phyloP scores from a whole-genome alignment of 2,329 filamentous ascomycete species.

The Coniochaeta pulveracea region DNA sequence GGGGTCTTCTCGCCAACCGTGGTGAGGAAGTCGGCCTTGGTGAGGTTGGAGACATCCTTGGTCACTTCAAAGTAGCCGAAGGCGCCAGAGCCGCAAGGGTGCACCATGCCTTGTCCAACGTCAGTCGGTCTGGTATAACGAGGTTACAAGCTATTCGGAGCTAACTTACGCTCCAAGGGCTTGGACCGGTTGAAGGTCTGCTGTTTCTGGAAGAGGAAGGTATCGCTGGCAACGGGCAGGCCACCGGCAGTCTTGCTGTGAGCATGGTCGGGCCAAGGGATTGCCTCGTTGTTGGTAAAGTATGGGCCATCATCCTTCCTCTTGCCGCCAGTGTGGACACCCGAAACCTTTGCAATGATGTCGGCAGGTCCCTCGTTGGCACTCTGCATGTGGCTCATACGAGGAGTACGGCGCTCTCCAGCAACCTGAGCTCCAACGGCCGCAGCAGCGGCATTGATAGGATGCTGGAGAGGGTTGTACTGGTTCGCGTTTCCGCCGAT shows the following conservation, averaged over 20 bases:
- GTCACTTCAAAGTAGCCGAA: constrained; percentile 49
- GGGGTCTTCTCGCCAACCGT: constrained; percentile 33
- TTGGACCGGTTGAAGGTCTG: constrained; percentile 46
- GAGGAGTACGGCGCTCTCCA: constrained; percentile 24
- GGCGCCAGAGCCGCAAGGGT: constrained; percentile 16
- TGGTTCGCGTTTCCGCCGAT: constrained; percentile 12
- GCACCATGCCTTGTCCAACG: constrained; percentile 10
- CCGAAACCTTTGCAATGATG: constrained; percentile 38
- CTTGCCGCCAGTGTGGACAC: constrained; percentile 30
- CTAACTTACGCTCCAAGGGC: constrained; percentile 26
- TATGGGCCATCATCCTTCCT: constrained; percentile 36
- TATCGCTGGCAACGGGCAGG: constrained; percentile 36
- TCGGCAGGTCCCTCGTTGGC: constrained; percentile 40
- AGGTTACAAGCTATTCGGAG: no score
- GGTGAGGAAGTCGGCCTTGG: constrained; percentile 29
- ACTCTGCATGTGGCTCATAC: constrained; percentile 27
- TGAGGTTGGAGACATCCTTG: constrained; percentile 50
- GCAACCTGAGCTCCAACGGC: constrained; percentile 24
- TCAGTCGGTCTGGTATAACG: background rate
- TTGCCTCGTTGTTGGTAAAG: constrained; percentile 42
- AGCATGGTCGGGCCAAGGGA: constrained; percentile 33
- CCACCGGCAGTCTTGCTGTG: constrained; percentile 43
- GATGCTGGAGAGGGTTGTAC: constrained; percentile 20
- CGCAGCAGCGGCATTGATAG: constrained; percentile 25
- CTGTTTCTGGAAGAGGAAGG: constrained; percentile 42